Percentiles rank a stretch among this genome's conserved stretches.
Evolutionary conservation across 2,329 filamentous ascomycete species (phyloP).

Genomic region (Fusarium tjaetaba): DNA sequence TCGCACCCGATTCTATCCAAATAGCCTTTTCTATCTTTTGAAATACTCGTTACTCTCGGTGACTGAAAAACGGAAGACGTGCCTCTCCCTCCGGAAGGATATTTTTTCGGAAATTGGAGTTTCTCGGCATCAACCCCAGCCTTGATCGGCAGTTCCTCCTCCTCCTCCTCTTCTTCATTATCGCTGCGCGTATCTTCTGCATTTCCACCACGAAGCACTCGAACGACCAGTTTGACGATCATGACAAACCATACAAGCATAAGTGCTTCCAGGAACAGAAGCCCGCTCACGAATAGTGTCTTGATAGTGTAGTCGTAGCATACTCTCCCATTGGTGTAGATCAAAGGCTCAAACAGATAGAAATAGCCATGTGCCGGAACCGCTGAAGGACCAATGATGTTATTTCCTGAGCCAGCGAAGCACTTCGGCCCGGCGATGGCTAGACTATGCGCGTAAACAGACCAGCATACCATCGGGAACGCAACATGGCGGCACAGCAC

Average conservation of each 20-base stretch:
- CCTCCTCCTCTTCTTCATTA: constrained; percentile 66
- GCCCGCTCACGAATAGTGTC: constrained; percentile 79
- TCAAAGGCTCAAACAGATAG: constrained; percentile 79
- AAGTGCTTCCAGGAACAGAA: constrained; percentile 81
- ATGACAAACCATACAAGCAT: constrained; percentile 89
- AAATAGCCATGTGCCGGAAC: constrained; percentile 57
- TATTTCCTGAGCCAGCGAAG: constrained; percentile 67
- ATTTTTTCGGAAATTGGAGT: constrained; percentile 60
- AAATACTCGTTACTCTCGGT: constrained; percentile 67
- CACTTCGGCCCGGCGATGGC: constrained; percentile 65
- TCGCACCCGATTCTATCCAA: constrained; percentile 85
- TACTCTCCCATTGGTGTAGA: constrained; percentile 74
- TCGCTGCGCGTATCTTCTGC: constrained; percentile 91
- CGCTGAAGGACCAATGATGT: constrained; percentile 63
- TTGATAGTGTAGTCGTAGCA: constrained; percentile 82
- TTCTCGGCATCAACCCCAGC: constrained; percentile 78
- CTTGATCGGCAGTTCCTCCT: constrained; percentile 66
- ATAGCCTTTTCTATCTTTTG: constrained; percentile 81
- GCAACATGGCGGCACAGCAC: constrained; percentile 82
- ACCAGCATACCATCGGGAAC: constrained; percentile 84
- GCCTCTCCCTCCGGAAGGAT: constrained; percentile 57
- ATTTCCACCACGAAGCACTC: constrained; percentile 78
- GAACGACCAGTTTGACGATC: constrained; percentile 66
- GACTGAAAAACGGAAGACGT: constrained; percentile 62
- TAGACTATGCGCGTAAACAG: constrained; percentile 49